These are phyloP conservation scores for Malus hybrid DNA, from an alignment of 331 rosid genomes.

Conservation along the genomic window DNA sequence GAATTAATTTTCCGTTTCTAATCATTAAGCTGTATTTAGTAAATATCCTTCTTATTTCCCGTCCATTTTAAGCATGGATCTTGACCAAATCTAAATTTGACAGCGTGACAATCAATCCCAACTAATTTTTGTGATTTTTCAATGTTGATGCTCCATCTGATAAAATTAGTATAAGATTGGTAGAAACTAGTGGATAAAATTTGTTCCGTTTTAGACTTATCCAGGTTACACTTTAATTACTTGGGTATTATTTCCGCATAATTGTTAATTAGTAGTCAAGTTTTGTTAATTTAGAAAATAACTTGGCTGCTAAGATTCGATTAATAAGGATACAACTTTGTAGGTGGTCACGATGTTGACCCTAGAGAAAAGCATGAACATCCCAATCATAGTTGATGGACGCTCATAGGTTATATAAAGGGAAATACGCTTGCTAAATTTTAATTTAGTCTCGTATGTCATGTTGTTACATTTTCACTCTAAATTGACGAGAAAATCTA, in stretches of 20 bases:
- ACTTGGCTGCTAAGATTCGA: neutral
- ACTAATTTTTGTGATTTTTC: neutral
- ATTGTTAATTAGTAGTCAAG: neutral
- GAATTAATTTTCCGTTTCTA: too few relatives aligned
- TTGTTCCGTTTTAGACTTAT: neutral
- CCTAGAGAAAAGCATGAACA: neutral
- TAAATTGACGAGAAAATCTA: too few relatives aligned
- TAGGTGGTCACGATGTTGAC: neutral
- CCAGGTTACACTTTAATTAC: neutral
- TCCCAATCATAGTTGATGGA: neutral
- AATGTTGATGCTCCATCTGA: neutral
- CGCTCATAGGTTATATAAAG: neutral
- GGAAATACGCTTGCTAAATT: too few relatives aligned
- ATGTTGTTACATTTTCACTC: too few relatives aligned
- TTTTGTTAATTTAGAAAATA: neutral
- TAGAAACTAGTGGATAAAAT: neutral
- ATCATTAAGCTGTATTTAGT: too few relatives aligned
- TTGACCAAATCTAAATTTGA: neutral
- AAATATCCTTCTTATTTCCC: neutral
- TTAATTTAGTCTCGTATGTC: too few relatives aligned
- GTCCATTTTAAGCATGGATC: neutral
- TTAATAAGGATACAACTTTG: neutral
- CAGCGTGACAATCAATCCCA: neutral
- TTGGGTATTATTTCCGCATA: neutral
- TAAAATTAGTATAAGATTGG: too few relatives aligned